These are phyloP conservation scores for Lentinula novae-zelandiae DNA, from an alignment of 1,284 basidiomycete genomes.

Conservation along the genomic window DNA sequence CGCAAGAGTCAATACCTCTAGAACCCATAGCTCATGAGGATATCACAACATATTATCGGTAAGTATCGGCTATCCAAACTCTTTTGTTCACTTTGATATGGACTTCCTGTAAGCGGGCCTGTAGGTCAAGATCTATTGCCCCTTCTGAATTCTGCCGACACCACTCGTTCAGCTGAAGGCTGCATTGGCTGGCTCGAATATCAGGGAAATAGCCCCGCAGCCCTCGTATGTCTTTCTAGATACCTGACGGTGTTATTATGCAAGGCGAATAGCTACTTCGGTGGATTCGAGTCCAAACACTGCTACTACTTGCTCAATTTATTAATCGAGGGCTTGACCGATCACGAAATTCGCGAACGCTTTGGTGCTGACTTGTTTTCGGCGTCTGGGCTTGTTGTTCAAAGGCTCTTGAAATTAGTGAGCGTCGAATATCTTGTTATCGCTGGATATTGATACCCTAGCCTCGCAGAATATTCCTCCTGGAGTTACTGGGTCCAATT, in stretches of 20 bases:
- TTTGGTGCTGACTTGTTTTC: not conserved
- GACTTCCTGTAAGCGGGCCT: not conserved
- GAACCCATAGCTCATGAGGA: not conserved
- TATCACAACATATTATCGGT: not conserved
- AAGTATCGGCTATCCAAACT: not conserved
- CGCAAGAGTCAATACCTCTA: not conserved
- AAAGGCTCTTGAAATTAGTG: not conserved
- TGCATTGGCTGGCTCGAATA: not conserved
- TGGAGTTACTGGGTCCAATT: not conserved
- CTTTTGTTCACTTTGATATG: not conserved
- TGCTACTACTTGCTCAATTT: not conserved
- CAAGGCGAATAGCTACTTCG: not conserved
- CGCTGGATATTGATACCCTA: not conserved
- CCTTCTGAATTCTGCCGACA: not conserved
- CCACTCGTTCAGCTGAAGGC: not conserved
- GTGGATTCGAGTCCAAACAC: not conserved
- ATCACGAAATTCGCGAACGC: not conserved
- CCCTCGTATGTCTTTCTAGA: not conserved
- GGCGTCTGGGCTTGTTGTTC: not conserved
- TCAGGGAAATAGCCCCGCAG: not conserved
- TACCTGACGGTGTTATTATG: not conserved
- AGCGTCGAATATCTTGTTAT: not conserved
- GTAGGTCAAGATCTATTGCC: not conserved
- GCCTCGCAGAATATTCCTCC: not conserved
- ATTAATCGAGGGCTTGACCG: not conserved